Conservation (phyloP, 2,329 filamentous ascomycete genomes). For the Curvularia sp. region DNA sequence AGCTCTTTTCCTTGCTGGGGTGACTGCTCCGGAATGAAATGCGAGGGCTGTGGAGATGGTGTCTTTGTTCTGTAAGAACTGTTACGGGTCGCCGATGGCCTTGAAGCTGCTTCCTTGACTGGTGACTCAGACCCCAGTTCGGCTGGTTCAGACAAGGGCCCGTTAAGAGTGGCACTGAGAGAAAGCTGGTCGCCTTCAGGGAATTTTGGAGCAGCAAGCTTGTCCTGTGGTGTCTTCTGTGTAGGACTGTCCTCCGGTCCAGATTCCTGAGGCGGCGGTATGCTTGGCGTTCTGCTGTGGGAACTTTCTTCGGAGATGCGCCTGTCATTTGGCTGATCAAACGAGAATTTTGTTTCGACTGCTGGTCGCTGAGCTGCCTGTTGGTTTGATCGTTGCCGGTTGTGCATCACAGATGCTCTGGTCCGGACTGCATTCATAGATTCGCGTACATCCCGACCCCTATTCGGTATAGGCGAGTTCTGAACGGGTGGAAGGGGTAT, state of each 20-base stretch:
- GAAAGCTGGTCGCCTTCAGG: constrained; percentile 41
- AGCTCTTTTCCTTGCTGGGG: constrained; percentile 84
- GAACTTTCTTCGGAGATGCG: constrained; percentile 69
- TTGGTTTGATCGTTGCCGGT: constrained; percentile 57
- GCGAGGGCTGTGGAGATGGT: constrained; percentile 51
- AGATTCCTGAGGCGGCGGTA: constrained; percentile 45
- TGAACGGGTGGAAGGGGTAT: constrained; percentile 82
- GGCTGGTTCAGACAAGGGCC: constrained; percentile 44
- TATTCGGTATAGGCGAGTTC: constrained; percentile 82
- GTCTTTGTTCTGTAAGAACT: constrained; percentile 46
- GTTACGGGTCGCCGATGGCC: constrained; percentile 34
- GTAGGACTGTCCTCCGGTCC: constrained; percentile 43
- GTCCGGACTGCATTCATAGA: constrained; percentile 77
- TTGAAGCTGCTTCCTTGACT: constrained; percentile 31
- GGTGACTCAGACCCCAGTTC: constrained; percentile 37
- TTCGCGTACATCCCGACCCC: constrained; percentile 82
- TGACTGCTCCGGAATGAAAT: constrained; percentile 61
- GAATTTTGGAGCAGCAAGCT: constrained; percentile 55
- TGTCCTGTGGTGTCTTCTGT: constrained; percentile 70
- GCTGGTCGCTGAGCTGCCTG: constrained; percentile 44
- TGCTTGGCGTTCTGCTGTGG: constrained; percentile 48
- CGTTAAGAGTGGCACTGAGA: constrained; percentile 46
- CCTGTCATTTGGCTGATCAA: constrained; percentile 59
- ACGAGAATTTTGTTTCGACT: constrained; percentile 63
- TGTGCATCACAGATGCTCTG: constrained; percentile 62